Evolutionary conservation across 169 alveolate genomes (phyloP).

Genomic region (Eimeria necatrix): DNA sequence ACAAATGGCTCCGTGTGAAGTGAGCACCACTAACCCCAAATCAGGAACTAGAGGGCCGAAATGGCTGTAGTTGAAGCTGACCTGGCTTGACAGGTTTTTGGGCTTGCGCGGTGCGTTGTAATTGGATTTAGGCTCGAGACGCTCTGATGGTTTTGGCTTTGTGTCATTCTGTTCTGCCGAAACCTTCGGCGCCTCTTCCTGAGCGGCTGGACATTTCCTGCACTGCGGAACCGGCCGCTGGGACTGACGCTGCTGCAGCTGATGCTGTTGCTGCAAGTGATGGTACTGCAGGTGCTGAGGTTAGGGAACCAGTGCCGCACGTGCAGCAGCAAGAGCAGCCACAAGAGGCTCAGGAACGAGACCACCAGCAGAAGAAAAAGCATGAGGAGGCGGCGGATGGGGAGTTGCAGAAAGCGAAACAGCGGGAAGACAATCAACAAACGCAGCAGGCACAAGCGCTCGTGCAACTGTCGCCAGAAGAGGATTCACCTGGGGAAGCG

Average conservation of each 20-base stretch:
- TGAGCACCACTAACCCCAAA: neutral
- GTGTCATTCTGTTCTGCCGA: constrained; percentile 82
- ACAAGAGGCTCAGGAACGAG: neutral
- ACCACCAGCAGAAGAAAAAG: neutral
- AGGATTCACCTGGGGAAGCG: neutral
- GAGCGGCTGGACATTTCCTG: constrained; percentile 22
- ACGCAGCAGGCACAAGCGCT: no score
- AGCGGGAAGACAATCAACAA: neutral
- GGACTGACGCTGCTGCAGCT: neutral
- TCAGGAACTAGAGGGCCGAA: neutral
- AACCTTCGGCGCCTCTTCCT: constrained; percentile 48
- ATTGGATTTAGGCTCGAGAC: constrained; percentile 57
- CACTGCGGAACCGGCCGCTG: constrained; percentile 39
- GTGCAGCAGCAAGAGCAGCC: constrained; percentile 41
- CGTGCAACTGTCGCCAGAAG: neutral
- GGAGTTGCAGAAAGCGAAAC: neutral
- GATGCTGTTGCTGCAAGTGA: constrained; percentile 13
- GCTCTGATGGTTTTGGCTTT: constrained; percentile 74
- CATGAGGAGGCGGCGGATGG: neutral
- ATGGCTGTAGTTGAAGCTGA: no score
- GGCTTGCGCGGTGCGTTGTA: constrained; percentile 15
- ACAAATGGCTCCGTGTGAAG: neutral
- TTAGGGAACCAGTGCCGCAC: neutral
- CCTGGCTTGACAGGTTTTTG: neutral
- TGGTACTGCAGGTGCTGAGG: constrained; percentile 13